Base-by-base conservation (phyloP, 2,329 filamentous ascomycete species). In the Hirsutella minnesotensis region DNA sequence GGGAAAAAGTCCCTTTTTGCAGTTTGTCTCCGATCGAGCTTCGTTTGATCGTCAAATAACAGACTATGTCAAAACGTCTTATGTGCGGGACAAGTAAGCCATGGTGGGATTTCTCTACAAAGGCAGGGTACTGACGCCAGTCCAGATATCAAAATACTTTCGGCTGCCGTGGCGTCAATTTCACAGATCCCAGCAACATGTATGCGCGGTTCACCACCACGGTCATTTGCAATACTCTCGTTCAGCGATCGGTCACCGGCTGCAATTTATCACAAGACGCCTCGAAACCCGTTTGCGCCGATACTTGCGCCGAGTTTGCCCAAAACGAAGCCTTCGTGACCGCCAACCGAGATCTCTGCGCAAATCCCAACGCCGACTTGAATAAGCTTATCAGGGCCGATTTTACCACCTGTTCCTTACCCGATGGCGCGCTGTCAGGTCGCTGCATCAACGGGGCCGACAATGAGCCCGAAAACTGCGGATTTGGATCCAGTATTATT, bases 171-270 rank as follows among this genome's bases (percentile, higher is more conserved):
- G 75, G 76, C 48, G 70, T 95, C 54, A 78, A 92, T 56, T 73
- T 89, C 44, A 78, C 77, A 44, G 85, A 94, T 59, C 82, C 87
- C 4, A 82, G 78, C 51, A 75, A 83, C 55, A 77, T 89, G 56
- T 98, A 98, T 64, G 90, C 92, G 39, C 83, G 92, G 53, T 98
- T 90, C 65, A 94, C 90, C 5, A 92, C 80, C 38, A 92, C 85
- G 47, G 82, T 94, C 49, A 75, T 98, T 50, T 98, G 92, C 73
- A 96, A 94, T 69, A 76, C 86, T 50, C 84, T 98, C 57, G 77
- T 98, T 40, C 92, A 98, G 63, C 89, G 87, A 58, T 96, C 92
- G 5, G 79, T 83, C 53, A 58, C 65, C 10, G 58, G 73, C 21
- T 98, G 92, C 64, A 64, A 67, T 18, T 66, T 94, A 38, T 74